Evolutionary conservation across 192 early-diverging fungal species (phyloP), one percentile per base, ranked within the genome.

Genomic region (Powellomyces hirtus): DNA sequence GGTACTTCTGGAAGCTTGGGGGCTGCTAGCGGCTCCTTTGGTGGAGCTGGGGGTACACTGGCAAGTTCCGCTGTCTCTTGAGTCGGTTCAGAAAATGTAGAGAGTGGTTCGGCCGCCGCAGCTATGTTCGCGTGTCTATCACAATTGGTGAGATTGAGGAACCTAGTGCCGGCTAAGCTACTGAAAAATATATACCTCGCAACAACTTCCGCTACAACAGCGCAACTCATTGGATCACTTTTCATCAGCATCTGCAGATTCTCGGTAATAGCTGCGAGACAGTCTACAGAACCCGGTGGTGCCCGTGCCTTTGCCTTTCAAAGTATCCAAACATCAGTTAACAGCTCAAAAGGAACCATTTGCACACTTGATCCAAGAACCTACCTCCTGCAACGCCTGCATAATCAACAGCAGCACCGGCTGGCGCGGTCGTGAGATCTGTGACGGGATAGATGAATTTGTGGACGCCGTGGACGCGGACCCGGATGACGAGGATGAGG

Each of bases 151-250:
- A n/a, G n/a, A n/a, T n/a, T n/a, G n/a, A n/a, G n/a, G n/a, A n/a
- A n/a, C n/a, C n/a, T n/a, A n/a, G n/a, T n/a, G n/a, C n/a, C n/a
- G n/a, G n/a, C n/a, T n/a, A n/a, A n/a, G n/a, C n/a, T n/a, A n/a
- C n/a, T n/a, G n/a, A n/a, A n/a, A n/a, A n/a, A n/a, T n/a, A n/a
- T n/a, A n/a, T 49, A 61, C 59, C 40, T 61, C 24, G 36, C 34
- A 20, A 44, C 33, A 34, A 22, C 40, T 22, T 44, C 20, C 33
- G 37, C 65, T 6, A 67, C 52, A 13, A 26, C 50, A 4, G 27
- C 53, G 29, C 35, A 51, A n/a, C 11, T 42, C 29, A 57, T 58
- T 37, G 65, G 65, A 57, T 67, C 65, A 16, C 35, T 57, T 33
- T 67, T 53, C 36, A 67, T 55, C 52, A 67, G 18, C 35, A 44